Evolutionary conservation across 2,329 filamentous ascomycete species (phyloP), one percentile per base, ranked within the genome.

Genomic region (Penicillium sp.): DNA sequence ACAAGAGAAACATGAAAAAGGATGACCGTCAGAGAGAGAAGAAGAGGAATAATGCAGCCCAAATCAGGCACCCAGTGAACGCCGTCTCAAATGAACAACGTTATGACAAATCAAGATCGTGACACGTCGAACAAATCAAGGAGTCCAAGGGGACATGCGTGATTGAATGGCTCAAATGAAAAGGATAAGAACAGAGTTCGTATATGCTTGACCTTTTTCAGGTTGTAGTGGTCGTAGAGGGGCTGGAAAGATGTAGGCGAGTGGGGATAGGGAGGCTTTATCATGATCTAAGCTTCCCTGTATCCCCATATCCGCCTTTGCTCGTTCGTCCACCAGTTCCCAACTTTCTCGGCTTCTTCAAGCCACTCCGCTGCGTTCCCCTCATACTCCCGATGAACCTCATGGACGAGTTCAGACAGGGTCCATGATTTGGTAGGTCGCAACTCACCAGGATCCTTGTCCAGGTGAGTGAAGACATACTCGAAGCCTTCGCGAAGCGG

Each of bases 401-500:
- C 57, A 3, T 65, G 47, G 0, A 62, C 50, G 1, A 76, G 59
- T 1, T 61, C 60, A 2, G 49, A 29, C 7, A 73, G 53, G 3
- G 64, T 65, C 67, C 73, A 73, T 4, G 62, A 60, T 27, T 71
- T 69, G 8, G 69, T 50, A 1, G 67, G 63, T 11, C 70, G 54
- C 1, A 58, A 41, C 52, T 77, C 75, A 45, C 69, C 61, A 1
- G 73, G 72, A 50, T 77, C 73, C 6, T 61, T 59, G 6, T 55
- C 59, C 4, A 69, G 58, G 43, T 75, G 63, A 2, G 71, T 71
- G 60, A 77, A 76, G 45, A 60, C 59, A 40, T 70, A 73, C 54
- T 67, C 61, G 35, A 81, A 89, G 48, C 89, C 89, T 72, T 96
- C 90, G 67, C 89, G 83, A 66, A 93, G 85, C 5, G 89, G 86